Evolutionary conservation across 2,329 filamentous ascomycete genomes (phyloP).

Genomic region (Cercospora berteroae): DNA sequence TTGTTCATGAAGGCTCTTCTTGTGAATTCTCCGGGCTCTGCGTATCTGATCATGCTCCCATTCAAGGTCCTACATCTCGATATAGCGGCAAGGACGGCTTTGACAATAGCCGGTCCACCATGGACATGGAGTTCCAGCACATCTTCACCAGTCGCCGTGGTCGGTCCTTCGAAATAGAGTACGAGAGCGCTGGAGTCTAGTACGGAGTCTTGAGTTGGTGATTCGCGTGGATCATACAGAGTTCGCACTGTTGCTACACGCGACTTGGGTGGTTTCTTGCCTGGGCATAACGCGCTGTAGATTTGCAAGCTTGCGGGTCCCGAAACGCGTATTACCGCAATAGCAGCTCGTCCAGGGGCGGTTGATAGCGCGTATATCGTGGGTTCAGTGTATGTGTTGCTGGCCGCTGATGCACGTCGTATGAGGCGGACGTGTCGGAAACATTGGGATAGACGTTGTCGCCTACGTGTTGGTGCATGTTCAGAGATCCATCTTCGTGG

Average conservation of each 20-base stretch:
- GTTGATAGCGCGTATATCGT: conserved; percentile 95
- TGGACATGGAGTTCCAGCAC: conserved; percentile 93
- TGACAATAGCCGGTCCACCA: conserved; percentile 83
- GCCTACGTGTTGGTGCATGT: background rate
- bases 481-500: background rate
- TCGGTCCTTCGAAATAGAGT: conserved; percentile 76
- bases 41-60: conserved; percentile 65
- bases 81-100: conserved; percentile 78
- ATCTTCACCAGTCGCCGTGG: conserved; percentile 88
- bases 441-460: background rate
- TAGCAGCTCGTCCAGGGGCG: conserved; percentile 78
- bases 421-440: background rate
- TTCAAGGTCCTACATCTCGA: conserved; percentile 23
- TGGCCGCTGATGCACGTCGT: background rate
- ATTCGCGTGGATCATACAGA: conserved; percentile 59
- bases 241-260: conserved; percentile 70
- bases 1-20: conserved; percentile 85
- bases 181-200: conserved; percentile 78
- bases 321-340: conserved; percentile 85
- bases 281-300: conserved; percentile 62
- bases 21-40: conserved; percentile 94
- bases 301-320: conserved; percentile 71
- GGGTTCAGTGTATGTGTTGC: conserved; percentile 21
- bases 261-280: conserved; percentile 54
- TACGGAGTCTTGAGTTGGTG: conserved; percentile 46